Base-by-base conservation (phyloP, 768 basidiomycete species). In the Coprinellus micaceus region DNA sequence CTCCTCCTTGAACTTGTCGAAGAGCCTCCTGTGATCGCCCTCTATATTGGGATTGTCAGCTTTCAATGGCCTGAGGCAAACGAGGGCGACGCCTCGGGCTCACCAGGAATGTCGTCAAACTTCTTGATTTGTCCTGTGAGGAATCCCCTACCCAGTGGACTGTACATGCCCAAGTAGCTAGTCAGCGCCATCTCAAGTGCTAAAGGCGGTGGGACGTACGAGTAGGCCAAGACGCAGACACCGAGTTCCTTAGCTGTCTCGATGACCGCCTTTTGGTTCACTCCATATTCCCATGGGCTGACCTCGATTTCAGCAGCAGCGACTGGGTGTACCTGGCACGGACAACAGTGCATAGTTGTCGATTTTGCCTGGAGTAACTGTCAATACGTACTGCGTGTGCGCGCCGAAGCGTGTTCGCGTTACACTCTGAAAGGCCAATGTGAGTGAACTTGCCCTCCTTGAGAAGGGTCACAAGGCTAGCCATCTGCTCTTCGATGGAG, bases 301-400 rank as follows among this genome's bases (percentile, higher is more conserved):
- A 85, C 70, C 65, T 89, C 88, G 49, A 88, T 85, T 65, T 89
- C 86, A 9, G 84, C 82, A 15, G 79, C 73, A 13, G 80, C 74
- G 57, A 87, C 77, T 1, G 81, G 82, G 44, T 78, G 73, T 10
- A 85, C 71, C 79, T 84, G 33, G n/a, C n/a, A n/a, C n/a, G n/a
- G n/a, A n/a, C n/a, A n/a, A n/a, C n/a, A n/a, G n/a, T n/a, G n/a
- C n/a, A n/a, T n/a, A n/a, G n/a, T n/a, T n/a, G n/a, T n/a, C n/a
- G n/a, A n/a, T n/a, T n/a, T n/a, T n/a, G n/a, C n/a, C n/a, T n/a
- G n/a, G n/a, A n/a, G n/a, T n/a, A n/a, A n/a, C n/a, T n/a, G n/a
- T n/a, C n/a, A n/a, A n/a, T n/a, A 70, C 75, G n/a, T 22, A 67
- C 69, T 1, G 65, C 60, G 41, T 66, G 57, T 30, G 65, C 74